A percentile compares a stretch with the other conserved stretches of the same genome.
These are phyloP conservation scores for Podospora didyma DNA, from an alignment of 495 filamentous ascomycete species.

Conservation along the genomic window DNA sequence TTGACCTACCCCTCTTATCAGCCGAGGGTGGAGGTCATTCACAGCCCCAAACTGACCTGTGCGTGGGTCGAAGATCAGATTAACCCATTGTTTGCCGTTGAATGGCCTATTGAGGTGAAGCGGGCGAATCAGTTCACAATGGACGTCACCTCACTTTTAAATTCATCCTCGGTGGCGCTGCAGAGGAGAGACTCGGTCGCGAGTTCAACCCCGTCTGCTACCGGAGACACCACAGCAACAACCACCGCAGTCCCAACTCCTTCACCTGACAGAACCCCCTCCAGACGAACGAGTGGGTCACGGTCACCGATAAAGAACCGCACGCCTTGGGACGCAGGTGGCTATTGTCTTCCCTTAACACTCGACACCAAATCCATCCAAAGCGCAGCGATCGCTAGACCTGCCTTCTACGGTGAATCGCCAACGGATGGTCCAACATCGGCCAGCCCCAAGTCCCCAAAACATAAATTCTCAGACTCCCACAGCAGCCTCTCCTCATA, in stretches of 20 bases:
- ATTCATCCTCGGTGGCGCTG: conserved; percentile 23
- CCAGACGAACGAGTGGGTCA: conserved; percentile 22
- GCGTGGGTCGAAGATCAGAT: too few species aligned
- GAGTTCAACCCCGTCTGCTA: conserved; percentile 23
- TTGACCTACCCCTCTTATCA: too few species aligned
- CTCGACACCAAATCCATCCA: conserved; percentile 29
- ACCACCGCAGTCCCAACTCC: conserved; percentile 23
- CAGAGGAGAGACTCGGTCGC: conserved; percentile 20
- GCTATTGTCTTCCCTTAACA: conserved; percentile 34
- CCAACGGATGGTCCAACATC: conserved; percentile 17
- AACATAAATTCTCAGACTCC: conserved; percentile 39
- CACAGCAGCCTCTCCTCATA: conserved; percentile 36
- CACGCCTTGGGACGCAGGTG: conserved; percentile 46
- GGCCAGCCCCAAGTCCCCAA: conserved; percentile 29
- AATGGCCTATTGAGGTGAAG: neutral
- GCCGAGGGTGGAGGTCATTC: too few species aligned
- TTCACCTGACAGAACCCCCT: conserved; percentile 22
- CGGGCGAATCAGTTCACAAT: conserved; percentile 1
- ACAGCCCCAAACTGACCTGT: too few species aligned
- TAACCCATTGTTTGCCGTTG: neutral
- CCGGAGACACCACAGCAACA: conserved; percentile 16
- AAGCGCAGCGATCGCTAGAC: conserved; percentile 8
- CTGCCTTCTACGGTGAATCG: conserved; percentile 24
- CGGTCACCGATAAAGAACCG: conserved; percentile 31
- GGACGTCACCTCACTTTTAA: conserved; percentile 33